Conservation (phyloP, 1,284 basidiomycete species). For the Ceratorhiza oryzae-sativae region DNA sequence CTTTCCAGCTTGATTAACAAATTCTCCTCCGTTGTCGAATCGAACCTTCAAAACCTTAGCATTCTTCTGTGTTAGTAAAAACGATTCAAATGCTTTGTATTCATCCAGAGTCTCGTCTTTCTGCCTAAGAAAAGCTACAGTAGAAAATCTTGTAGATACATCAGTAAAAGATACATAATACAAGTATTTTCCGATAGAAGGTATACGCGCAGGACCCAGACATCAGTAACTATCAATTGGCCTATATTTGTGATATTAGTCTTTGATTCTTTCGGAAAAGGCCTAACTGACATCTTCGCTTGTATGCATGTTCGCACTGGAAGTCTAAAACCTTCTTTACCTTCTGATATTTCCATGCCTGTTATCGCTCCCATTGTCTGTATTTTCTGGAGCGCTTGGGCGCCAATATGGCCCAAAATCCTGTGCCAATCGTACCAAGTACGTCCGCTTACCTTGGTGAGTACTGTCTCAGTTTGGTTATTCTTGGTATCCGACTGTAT, state of each 20-base stretch:
- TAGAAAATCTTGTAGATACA: slow-evolving; percentile 42
- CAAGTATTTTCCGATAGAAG: slow-evolving; percentile 40
- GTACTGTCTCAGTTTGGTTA: background rate
- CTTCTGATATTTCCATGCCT: slow-evolving; percentile 47
- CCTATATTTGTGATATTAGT: slow-evolving; percentile 42
- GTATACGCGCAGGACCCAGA: slow-evolving; percentile 46
- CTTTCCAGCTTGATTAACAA: slow-evolving; percentile 40
- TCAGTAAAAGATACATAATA: slow-evolving; percentile 49
- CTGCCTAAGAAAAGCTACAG: slow-evolving; percentile 44
- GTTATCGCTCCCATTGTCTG: slow-evolving; percentile 46
- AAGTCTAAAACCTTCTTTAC: background rate
- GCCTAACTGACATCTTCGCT: slow-evolving; percentile 45
- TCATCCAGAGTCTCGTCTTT: slow-evolving; percentile 45
- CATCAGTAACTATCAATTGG: slow-evolving; percentile 46
- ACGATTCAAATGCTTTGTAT: slow-evolving; percentile 14
- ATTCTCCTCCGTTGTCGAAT: slow-evolving; percentile 44
- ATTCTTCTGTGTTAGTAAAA: slow-evolving; percentile 2
- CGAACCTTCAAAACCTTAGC: background rate
- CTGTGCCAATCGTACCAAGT: slow-evolving; percentile 52
- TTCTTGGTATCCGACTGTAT: background rate
- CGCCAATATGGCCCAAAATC: slow-evolving; percentile 50
- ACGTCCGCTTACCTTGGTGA: background rate
- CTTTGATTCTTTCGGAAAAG: slow-evolving; percentile 43
- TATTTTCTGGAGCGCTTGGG: slow-evolving; percentile 44
- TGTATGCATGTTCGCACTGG: slow-evolving; percentile 45